Evolutionary conservation across 2,329 filamentous ascomycete genomes (phyloP).

Genomic region (Scortechinia acanthostroma): DNA sequence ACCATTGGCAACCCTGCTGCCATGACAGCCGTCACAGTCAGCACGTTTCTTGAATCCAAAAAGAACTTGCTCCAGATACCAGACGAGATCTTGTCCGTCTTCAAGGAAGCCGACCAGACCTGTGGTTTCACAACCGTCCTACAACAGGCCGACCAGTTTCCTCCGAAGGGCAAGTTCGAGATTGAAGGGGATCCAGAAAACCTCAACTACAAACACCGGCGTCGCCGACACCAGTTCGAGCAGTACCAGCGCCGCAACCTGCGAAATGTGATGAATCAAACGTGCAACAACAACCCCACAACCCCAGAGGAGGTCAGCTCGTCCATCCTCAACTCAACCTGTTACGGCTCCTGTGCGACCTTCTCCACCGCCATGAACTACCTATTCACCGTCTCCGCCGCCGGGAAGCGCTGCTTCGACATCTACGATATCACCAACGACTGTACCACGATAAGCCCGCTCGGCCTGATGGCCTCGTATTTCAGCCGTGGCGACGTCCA

Average conservation of each 20-base stretch:
- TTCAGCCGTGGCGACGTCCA: slow-evolving; percentile 22
- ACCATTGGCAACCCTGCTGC: slow-evolving; percentile 21
- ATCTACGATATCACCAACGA: not conserved
- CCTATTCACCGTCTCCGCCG: slow-evolving; percentile 6
- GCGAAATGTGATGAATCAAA: not conserved
- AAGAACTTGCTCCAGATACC: not conserved
- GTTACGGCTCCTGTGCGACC: slow-evolving; percentile 22
- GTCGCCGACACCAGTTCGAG: no score
- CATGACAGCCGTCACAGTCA: not conserved
- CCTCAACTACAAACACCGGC: slow-evolving; percentile 13
- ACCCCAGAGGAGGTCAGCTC: slow-evolving; percentile 12
- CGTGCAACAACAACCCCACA: slow-evolving; percentile 8
- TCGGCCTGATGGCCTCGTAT: slow-evolving; percentile 14
- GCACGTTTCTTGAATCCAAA: not conserved
- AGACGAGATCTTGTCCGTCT: not conserved
- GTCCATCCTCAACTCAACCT: slow-evolving; percentile 21
- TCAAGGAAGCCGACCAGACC: not conserved
- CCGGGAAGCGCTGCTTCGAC: not conserved
- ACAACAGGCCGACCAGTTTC: slow-evolving; percentile 14
- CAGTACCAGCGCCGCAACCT: slow-evolving; percentile 11
- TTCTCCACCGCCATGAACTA: slow-evolving; percentile 21
- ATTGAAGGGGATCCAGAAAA: slow-evolving; percentile 19
- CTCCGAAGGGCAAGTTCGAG: slow-evolving; percentile 15
- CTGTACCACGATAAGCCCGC: slow-evolving; percentile 7
- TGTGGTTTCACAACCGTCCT: slow-evolving; percentile 10